Conservation (phyloP, 331 rosid genomes). For the Prunus yedoensis region DNA sequence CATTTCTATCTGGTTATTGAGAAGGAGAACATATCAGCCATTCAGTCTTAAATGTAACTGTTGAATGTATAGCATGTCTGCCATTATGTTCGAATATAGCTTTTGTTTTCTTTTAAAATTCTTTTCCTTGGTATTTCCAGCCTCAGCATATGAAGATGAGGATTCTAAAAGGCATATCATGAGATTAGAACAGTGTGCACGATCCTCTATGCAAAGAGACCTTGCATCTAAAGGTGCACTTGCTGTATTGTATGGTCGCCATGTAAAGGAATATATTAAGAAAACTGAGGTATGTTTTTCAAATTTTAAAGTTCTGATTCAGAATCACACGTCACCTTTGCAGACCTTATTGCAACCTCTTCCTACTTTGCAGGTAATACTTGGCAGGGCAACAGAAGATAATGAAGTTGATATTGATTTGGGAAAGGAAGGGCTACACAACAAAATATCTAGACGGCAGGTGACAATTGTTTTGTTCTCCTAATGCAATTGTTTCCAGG, state of each 20-base stretch:
- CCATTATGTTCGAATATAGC: neutral
- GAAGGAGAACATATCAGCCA: neutral
- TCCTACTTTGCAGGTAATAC: constrained; percentile 56
- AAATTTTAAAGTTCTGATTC: constrained; percentile 7
- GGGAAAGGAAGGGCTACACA: constrained; percentile 62
- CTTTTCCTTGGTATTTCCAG: constrained; percentile 33
- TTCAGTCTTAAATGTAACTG: neutral
- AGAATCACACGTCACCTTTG: constrained; percentile 9
- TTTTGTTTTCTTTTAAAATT: constrained; percentile 11
- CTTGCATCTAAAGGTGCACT: constrained; percentile 69
- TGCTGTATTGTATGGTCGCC: constrained; percentile 67
- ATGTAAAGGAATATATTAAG: constrained; percentile 56
- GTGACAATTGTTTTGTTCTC: constrained; percentile 33
- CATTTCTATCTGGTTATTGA: neutral
- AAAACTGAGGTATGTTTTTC: constrained; percentile 55
- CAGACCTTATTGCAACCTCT: constrained; percentile 23
- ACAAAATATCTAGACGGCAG: constrained; percentile 80
- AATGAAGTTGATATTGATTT: constrained; percentile 73
- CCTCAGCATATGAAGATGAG: constrained; percentile 46
- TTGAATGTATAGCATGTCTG: constrained; percentile 6
- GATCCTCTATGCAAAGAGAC: constrained; percentile 50
- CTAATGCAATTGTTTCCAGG: constrained; percentile 19
- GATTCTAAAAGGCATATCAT: constrained; percentile 62
- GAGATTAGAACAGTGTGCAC: constrained; percentile 77
- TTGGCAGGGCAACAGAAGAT: constrained; percentile 76